These are phyloP conservation scores for Thermothelomyces thermophilus DNA, from an alignment of 2,329 filamentous ascomycete species.

Conservation along the genomic window DNA sequence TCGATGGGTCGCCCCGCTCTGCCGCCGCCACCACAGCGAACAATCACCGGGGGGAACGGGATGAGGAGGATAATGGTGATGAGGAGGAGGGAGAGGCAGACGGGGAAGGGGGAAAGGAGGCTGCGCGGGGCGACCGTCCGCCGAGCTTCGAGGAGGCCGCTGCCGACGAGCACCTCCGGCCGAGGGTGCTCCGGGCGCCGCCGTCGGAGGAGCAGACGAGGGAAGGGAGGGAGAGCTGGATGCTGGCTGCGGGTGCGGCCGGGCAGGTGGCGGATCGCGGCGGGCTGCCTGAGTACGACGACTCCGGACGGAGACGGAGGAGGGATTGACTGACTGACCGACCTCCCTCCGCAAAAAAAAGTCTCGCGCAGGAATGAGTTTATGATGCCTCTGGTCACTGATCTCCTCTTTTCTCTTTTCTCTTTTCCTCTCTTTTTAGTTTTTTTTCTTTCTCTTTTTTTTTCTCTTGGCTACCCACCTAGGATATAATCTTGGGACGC, in stretches of 20 bases:
- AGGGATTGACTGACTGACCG: neutral
- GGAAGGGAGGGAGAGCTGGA: slow-evolving; percentile 3
- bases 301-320: slow-evolving; percentile 8
- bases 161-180: slow-evolving; percentile 38
- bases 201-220: slow-evolving; percentile 1
- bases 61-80: neutral
- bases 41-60: too few species aligned
- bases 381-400: neutral
- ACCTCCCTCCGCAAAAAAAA: too few species aligned
- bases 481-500: too few species aligned
- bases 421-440: neutral
- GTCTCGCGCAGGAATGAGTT: neutral
- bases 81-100: too few species aligned
- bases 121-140: slow-evolving; percentile 29
- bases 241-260: neutral
- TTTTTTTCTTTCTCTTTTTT: neutral
- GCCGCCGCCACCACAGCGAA: too few species aligned
- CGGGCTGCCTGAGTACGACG: slow-evolving; percentile 28
- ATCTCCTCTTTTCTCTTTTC: neutral
- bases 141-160: slow-evolving; percentile 47
- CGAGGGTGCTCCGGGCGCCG: slow-evolving; percentile 36
- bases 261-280: slow-evolving; percentile 17
- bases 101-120: too few species aligned
- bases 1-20: slow-evolving; percentile 34
- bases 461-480: too few species aligned